Evolutionary conservation across 495 filamentous ascomycete genomes (phyloP).

Genomic region (Neurospora pannonica): DNA sequence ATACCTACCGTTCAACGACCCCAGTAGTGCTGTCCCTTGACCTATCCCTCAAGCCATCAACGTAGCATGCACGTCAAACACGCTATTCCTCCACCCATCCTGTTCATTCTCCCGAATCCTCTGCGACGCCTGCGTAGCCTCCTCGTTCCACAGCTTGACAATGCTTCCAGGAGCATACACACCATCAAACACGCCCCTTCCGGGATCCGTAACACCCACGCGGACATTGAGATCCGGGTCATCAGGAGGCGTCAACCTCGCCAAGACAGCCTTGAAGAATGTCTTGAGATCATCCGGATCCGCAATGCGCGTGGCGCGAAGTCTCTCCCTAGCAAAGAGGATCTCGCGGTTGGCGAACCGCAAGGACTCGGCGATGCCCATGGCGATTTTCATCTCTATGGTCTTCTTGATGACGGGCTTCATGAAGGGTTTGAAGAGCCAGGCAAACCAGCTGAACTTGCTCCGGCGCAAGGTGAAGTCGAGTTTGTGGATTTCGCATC

Average conservation of each 20-base stretch:
- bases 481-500: conserved; percentile 78
- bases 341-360: conserved; percentile 74
- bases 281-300: conserved; percentile 70
- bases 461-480: conserved; percentile 65
- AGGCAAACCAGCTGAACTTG: conserved; percentile 66
- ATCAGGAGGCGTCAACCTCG: conserved; percentile 57
- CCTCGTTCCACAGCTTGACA: conserved; percentile 77
- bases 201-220: conserved; percentile 55
- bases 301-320: conserved; percentile 75
- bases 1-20: not conserved
- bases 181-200: conserved; percentile 65
- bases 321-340: conserved; percentile 73
- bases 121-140: conserved; percentile 56
- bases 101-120: conserved; percentile 49
- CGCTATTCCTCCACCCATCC: conserved; percentile 76
- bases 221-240: conserved; percentile 65
- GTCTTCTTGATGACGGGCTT: conserved; percentile 69
- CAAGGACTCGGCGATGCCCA: conserved; percentile 57
- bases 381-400: conserved; percentile 68
- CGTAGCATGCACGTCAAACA: conserved; percentile 60
- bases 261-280: conserved; percentile 72
- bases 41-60: conserved; percentile 5
- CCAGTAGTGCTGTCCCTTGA: not conserved
- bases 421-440: conserved; percentile 78
- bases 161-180: conserved; percentile 82